Evolutionary conservation across 139 green algal species (phyloP).

Genomic region (Nannochloris sp.): DNA sequence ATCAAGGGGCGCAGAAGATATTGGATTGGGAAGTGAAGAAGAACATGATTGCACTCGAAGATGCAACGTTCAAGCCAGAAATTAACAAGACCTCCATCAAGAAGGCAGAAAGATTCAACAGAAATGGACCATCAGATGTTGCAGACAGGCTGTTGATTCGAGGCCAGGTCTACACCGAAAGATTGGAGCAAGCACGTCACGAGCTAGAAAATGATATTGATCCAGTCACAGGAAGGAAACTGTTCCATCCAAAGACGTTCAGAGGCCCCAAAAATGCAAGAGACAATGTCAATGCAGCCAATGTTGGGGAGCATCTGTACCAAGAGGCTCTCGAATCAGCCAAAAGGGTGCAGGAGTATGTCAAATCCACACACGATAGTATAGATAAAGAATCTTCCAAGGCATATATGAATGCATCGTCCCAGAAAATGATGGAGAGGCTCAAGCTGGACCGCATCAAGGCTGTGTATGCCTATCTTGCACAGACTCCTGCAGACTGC

Average conservation of each 20-base stretch:
- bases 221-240: conserved; percentile 42
- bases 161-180: conserved; percentile 27
- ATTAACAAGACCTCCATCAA: conserved; percentile 23
- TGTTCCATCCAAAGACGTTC: conserved; percentile 60
- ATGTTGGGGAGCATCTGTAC: conserved; percentile 68
- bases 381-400: conserved; percentile 10
- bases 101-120: conserved; percentile 3
- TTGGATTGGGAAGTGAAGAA: conserved; percentile 34
- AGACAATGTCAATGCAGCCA: not conserved
- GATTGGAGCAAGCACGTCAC: conserved; percentile 37
- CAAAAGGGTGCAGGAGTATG: conserved; percentile 21
- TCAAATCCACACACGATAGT: conserved; percentile 13
- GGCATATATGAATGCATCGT: conserved; percentile 9
- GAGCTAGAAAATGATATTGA: conserved; percentile 38
- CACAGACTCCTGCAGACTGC: conserved; percentile 6
- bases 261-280: conserved; percentile 19
- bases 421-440: conserved; percentile 44
- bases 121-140: not conserved
- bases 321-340: conserved; percentile 31
- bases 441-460: conserved; percentile 62
- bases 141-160: conserved; percentile 15
- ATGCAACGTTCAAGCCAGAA: conserved; percentile 64
- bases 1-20: conserved; percentile 46
- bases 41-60: conserved; percentile 50
- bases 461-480: conserved; percentile 72